Conservation (phyloP, 306 rosid genomes). For the Hippophae rhamnoides region DNA sequence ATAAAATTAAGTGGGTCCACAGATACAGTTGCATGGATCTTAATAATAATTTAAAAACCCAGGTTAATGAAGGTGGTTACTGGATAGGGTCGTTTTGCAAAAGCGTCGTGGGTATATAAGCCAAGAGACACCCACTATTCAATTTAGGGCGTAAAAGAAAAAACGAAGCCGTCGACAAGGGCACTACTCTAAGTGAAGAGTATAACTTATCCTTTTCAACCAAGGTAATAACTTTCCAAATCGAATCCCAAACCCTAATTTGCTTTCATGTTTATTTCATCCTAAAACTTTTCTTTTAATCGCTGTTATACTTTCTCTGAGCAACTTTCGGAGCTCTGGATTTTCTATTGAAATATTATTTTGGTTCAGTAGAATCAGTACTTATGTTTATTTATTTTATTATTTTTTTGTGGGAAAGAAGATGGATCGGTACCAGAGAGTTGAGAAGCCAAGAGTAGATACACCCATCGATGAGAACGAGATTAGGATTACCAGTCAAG, state of each 20-base stretch:
- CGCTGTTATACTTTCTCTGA: no score
- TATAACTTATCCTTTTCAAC: slow-evolving; percentile 39
- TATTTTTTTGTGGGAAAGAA: slow-evolving; percentile 9
- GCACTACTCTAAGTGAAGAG: slow-evolving; percentile 39
- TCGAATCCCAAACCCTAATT: slow-evolving; percentile 2
- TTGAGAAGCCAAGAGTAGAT: slow-evolving; percentile 84
- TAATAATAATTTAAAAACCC: no score
- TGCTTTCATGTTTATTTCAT: no score
- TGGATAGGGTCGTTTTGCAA: slow-evolving; percentile 41
- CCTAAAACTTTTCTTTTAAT: no score
- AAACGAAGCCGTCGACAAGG: slow-evolving; percentile 84
- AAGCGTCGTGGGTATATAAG: slow-evolving; percentile 33
- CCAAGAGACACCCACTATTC: slow-evolving; percentile 17
- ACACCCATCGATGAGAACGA: slow-evolving; percentile 88
- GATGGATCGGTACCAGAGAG: slow-evolving; percentile 98
- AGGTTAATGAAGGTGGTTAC: slow-evolving; percentile 34
- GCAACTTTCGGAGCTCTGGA: no score
- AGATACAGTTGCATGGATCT: no score
- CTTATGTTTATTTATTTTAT: no score
- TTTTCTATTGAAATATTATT: no score
- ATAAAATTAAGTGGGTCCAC: no score
- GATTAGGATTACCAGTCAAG: slow-evolving; percentile 93
- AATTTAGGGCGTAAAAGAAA: slow-evolving; percentile 78
- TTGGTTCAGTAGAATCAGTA: no score
- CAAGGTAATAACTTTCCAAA: slow-evolving; percentile 24